These are phyloP conservation scores for Bruguiera hainesii DNA, from an alignment of 441 rosid genomes.

Conservation along the genomic window DNA sequence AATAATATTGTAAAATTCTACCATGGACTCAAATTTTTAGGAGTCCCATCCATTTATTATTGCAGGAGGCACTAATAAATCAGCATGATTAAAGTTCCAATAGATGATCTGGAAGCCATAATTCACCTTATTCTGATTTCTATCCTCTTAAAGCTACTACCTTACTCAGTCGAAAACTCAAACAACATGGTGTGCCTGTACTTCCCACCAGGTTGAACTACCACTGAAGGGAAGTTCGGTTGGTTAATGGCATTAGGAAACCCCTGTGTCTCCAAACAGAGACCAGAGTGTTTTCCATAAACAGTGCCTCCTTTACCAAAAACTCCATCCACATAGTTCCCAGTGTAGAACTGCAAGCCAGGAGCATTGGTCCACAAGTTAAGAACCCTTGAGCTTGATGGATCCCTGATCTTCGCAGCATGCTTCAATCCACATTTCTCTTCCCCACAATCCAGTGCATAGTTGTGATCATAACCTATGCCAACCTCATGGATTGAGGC, in stretches of 20 bases:
- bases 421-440: slow-evolving; percentile 63
- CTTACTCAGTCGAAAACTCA: slow-evolving; percentile 61
- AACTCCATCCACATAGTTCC: slow-evolving; percentile 68
- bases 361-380: slow-evolving; percentile 82
- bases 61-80: no score
- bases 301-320: slow-evolving; percentile 65
- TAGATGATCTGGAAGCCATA: no score
- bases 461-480: slow-evolving; percentile 83
- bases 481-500: slow-evolving; percentile 66
- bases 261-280: slow-evolving; percentile 89
- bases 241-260: slow-evolving; percentile 82
- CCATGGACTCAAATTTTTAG: no score
- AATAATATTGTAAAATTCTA: no score
- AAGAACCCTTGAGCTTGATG: slow-evolving; percentile 60
- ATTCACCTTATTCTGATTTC: no score
- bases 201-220: slow-evolving; percentile 74
- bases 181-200: slow-evolving; percentile 73
- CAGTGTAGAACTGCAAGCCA: slow-evolving; percentile 84
- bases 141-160: not conserved
- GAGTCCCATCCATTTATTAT: no score
- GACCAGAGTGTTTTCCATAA: slow-evolving; percentile 73
- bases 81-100: no score
- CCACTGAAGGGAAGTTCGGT: slow-evolving; percentile 67
- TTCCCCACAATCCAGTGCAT: slow-evolving; percentile 63
- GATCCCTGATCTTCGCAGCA: slow-evolving; percentile 62